A percentile compares a stretch with the other conserved stretches of the same genome.
These are phyloP conservation scores for Angomonas desouzai DNA, from an alignment of 208 protist genomes.

Conservation along the genomic window DNA sequence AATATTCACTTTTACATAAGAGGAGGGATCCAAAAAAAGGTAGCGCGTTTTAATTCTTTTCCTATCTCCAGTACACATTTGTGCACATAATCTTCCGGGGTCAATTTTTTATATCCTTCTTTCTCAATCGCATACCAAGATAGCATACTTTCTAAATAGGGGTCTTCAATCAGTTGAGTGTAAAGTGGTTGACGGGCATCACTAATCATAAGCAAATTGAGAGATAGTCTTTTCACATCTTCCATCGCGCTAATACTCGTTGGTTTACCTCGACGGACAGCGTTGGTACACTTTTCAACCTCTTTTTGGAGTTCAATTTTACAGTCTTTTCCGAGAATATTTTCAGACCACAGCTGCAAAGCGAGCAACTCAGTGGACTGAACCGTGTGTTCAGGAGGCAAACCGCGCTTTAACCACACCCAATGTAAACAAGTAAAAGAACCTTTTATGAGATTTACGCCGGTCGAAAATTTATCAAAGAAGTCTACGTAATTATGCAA, in stretches of 20 bases:
- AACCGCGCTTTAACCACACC: conserved; percentile 71
- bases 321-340: conserved; percentile 29
- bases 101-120: conserved; percentile 25
- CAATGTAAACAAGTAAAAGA: conserved; percentile 83
- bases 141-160: conserved; percentile 41
- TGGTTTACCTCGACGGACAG: conserved; percentile 25
- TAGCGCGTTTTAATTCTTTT: conserved; percentile 40
- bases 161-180: conserved; percentile 51
- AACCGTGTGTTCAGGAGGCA: conserved; percentile 66
- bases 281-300: conserved; percentile 34
- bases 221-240: conserved; percentile 56
- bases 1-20: conserved; percentile 42
- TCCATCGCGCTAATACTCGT: conserved; percentile 38
- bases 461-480: conserved; percentile 63
- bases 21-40: conserved; percentile 51
- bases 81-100: conserved; percentile 41
- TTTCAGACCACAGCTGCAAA: conserved; percentile 52
- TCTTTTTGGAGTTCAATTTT: conserved; percentile 31
- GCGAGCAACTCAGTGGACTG: conserved; percentile 68
- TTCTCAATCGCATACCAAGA: conserved; percentile 36
- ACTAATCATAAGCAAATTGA: conserved; percentile 52
- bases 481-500: conserved; percentile 50
- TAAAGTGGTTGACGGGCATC: conserved; percentile 52
- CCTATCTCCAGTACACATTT: conserved; percentile 28
- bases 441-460: conserved; percentile 57